Percentiles rank a stretch among this genome's conserved stretches.
Conservation (phyloP, 176 grass and related monocot genomes). For the Olyra latifolia region DNA sequence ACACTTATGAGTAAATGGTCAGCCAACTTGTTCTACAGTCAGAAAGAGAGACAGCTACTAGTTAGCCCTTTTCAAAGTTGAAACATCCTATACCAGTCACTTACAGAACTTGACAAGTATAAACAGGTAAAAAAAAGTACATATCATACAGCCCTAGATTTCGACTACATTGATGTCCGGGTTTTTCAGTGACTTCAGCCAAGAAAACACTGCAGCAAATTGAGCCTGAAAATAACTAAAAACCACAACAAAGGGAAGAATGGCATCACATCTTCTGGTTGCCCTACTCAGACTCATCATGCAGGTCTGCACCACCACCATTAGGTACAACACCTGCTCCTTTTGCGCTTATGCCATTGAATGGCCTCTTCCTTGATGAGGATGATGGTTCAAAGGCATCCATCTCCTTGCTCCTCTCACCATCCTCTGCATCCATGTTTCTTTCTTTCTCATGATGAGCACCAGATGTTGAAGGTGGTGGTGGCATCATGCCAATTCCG, state of each 20-base stretch:
- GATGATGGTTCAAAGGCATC: slow-evolving; percentile 31
- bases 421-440: slow-evolving; percentile 33
- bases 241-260: not conserved
- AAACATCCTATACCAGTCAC: slow-evolving; percentile 10
- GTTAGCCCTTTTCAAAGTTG: not conserved
- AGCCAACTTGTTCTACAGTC: slow-evolving; percentile 10
- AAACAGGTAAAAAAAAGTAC: slow-evolving; percentile 12
- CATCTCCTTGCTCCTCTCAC: slow-evolving; percentile 43
- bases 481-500: slow-evolving; percentile 34
- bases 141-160: slow-evolving; percentile 19
- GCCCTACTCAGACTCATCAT: slow-evolving; percentile 41
- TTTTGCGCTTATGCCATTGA: slow-evolving; percentile 32
- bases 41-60: not conserved
- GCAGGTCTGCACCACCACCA: slow-evolving; percentile 22
- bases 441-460: slow-evolving; percentile 36
- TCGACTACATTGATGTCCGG: not conserved
- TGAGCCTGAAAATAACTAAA: slow-evolving; percentile 10
- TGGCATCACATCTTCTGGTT: slow-evolving; percentile 36
- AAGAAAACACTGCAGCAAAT: slow-evolving; percentile 27
- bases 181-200: not conserved
- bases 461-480: slow-evolving; percentile 31
- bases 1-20: not conserved
- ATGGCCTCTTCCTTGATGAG: slow-evolving; percentile 60
- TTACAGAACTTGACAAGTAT: slow-evolving; percentile 10
- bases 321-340: slow-evolving; percentile 35